Percentiles rank a stretch among this genome's conserved stretches.
Conservation (phyloP, 192 early-diverging fungal species). For the Podila verticillata region DNA sequence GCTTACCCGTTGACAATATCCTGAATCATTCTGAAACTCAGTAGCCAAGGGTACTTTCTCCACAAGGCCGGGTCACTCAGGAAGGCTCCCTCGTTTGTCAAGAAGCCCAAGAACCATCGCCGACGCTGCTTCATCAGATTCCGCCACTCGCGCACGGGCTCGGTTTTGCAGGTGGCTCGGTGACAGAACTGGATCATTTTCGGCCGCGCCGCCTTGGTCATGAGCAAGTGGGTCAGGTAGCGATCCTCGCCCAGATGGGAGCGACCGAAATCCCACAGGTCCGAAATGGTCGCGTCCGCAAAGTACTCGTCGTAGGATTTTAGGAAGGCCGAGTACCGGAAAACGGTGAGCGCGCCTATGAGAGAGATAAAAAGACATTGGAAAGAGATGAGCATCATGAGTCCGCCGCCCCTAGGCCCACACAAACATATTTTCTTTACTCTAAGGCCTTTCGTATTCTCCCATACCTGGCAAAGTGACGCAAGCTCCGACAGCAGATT, state of each 20-base stretch:
- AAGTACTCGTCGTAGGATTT: conserved; percentile 59
- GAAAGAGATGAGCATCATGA: neutral
- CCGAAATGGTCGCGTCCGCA: conserved; percentile 37
- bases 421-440: neutral
- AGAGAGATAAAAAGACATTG: too few relatives aligned
- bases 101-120: conserved; percentile 58
- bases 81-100: conserved; percentile 52
- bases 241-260: conserved; percentile 61
- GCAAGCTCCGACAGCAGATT: conserved; percentile 47
- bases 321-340: conserved; percentile 19
- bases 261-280: conserved; percentile 52
- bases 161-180: conserved; percentile 58
- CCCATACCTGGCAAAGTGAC: conserved; percentile 52
- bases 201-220: conserved; percentile 33
- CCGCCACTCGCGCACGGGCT: conserved; percentile 42
- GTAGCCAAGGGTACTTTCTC: conserved; percentile 23
- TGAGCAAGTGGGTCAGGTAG: conserved; percentile 60
- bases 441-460: neutral
- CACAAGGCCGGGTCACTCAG: conserved; percentile 50
- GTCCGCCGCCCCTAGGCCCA: too few relatives aligned
- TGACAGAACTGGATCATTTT: conserved; percentile 52
- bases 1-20: conserved; percentile 19
- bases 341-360: conserved; percentile 18
- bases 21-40: conserved; percentile 18
- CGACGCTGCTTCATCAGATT: conserved; percentile 57